Evolutionary conservation across 306 rosid species (phyloP), one percentile per base, ranked within the genome.

Genomic region (Cucurbita argyrosperma): DNA sequence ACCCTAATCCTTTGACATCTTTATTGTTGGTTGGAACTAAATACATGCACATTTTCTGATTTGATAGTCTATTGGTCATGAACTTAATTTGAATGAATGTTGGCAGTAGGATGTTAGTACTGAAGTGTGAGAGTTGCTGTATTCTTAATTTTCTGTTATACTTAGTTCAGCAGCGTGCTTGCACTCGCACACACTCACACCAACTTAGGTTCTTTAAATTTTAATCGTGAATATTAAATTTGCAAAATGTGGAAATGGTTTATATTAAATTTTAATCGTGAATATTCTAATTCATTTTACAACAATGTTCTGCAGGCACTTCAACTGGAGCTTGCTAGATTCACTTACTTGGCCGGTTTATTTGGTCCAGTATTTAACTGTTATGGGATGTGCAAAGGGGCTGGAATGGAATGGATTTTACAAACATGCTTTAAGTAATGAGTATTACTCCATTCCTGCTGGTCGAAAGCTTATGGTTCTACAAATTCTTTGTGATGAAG

Each of bases 291-390:
- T 52, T 49, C 26, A 40, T 59, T 60, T 76, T 71, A 54, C 42
- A 13, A 40, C 7, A 21, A 8, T 71, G 39, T 51, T 46, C 46
- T 81, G 65, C 84, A 94, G 99, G 90, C 84, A 84, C 85, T 76
- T 79, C 30, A 96, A 95, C 55, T 91, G 99, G 97, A 79, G 81
- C 86, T 84, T 95, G 82, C 87, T 95, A 3, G 99, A 95, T 84
- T 57, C 87, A 43, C 71, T 95, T 81, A 95, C 99, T 21, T 95
- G 99, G 99, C 88, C 99, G 45, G 90, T 81, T 74, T 95, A 84
- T 83, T 70, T 87, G 78, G 78, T 88, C 70, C 89, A 77, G 56
- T 95, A 91, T 82, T 68, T 95, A 77, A 88, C 88, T 53, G 77
- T 91, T 71, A 83, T 76, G 82, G 92, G 96, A 76, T 83, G 81